A percentile compares a stretch with the other conserved stretches of the same genome.
Evolutionary conservation across 768 basidiomycete genomes (phyloP).

Genomic region (Tephrocybe sp.): DNA sequence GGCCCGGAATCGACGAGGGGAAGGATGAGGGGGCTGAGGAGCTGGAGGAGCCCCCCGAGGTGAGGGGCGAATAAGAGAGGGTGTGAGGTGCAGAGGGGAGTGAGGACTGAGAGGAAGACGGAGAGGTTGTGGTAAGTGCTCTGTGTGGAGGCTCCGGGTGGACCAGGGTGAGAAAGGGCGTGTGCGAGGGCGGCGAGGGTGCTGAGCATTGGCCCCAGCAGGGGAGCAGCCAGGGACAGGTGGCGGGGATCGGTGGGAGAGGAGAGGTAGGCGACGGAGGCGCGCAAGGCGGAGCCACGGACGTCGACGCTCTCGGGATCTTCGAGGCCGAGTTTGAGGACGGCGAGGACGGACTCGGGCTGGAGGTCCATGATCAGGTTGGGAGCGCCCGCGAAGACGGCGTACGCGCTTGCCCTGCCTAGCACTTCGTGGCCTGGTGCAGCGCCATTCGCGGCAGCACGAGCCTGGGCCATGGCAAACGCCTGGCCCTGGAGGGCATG

Average conservation of each 20-base stretch:
- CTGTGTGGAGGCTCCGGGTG: background rate
- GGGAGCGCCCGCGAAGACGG: slow-evolving; percentile 72
- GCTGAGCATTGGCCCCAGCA: slow-evolving; percentile 74
- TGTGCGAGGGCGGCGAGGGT: slow-evolving; percentile 61
- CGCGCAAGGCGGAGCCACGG: slow-evolving; percentile 60
- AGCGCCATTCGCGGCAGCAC: slow-evolving; percentile 9
- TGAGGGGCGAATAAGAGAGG: slow-evolving; percentile 77
- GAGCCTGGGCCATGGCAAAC: slow-evolving; percentile 60
- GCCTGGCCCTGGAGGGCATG: slow-evolving; percentile 74
- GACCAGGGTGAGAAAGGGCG: slow-evolving; percentile 23
- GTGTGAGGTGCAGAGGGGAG: slow-evolving; percentile 66
- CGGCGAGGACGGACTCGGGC: slow-evolving; percentile 63
- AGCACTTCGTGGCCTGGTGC: slow-evolving; percentile 25
- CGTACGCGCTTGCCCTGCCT: slow-evolving; percentile 59
- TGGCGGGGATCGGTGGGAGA: slow-evolving; percentile 61
- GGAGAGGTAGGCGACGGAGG: slow-evolving; percentile 67
- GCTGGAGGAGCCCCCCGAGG: slow-evolving; percentile 62
- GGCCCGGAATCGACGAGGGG: slow-evolving; percentile 51
- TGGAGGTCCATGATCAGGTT: slow-evolving; percentile 78
- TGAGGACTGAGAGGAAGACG: slow-evolving; percentile 65
- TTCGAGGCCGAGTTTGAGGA: slow-evolving; percentile 68
- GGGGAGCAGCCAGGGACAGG: slow-evolving; percentile 55
- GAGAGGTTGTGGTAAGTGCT: slow-evolving; percentile 52
- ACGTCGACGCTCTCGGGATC: slow-evolving; percentile 68
- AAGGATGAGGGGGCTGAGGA: slow-evolving; percentile 71